These are phyloP conservation scores for Aspergillus pseudoterreus DNA, from an alignment of 2,329 filamentous ascomycete genomes.

Conservation along the genomic window DNA sequence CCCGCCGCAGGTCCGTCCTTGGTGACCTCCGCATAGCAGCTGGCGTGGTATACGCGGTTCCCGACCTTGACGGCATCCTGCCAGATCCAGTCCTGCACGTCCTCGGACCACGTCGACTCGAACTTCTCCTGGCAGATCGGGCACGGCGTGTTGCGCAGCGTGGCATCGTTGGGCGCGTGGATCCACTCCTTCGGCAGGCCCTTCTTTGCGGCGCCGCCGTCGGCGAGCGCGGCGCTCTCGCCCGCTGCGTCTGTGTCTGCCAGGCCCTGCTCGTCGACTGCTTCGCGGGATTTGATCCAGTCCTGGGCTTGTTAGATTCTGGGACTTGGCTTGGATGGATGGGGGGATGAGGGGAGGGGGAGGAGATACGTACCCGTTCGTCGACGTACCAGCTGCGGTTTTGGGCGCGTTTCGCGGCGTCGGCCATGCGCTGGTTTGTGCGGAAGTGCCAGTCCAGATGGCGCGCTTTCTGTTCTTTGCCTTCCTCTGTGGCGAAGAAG, in stretches of 20 bases:
- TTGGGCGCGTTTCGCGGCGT: constrained; percentile 79
- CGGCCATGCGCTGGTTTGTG: constrained; percentile 82
- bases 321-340: neutral
- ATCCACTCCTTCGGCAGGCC: constrained; percentile 69
- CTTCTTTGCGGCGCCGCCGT: constrained; percentile 45
- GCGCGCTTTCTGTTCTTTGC: constrained; percentile 78
- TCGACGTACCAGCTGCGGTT: constrained; percentile 95
- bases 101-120: constrained; percentile 85
- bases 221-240: constrained; percentile 38
- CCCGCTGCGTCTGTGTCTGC: constrained; percentile 38
- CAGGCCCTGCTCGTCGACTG: constrained; percentile 60
- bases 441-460: constrained; percentile 99
- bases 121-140: constrained; percentile 96
- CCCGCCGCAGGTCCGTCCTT: constrained; percentile 53
- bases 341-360: too few relatives aligned
- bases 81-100: constrained; percentile 96
- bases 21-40: constrained; percentile 78
- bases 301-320: constrained; percentile 52
- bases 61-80: constrained; percentile 79
- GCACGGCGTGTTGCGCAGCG: constrained; percentile 72
- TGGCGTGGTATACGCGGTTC: constrained; percentile 80
- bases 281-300: constrained; percentile 83
- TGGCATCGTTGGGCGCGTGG: constrained; percentile 74
- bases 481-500: constrained; percentile 72
- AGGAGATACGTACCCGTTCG: constrained; percentile 62